These are phyloP conservation scores for Malus sieversii DNA, from an alignment of 306 rosid species.

Conservation along the genomic window DNA sequence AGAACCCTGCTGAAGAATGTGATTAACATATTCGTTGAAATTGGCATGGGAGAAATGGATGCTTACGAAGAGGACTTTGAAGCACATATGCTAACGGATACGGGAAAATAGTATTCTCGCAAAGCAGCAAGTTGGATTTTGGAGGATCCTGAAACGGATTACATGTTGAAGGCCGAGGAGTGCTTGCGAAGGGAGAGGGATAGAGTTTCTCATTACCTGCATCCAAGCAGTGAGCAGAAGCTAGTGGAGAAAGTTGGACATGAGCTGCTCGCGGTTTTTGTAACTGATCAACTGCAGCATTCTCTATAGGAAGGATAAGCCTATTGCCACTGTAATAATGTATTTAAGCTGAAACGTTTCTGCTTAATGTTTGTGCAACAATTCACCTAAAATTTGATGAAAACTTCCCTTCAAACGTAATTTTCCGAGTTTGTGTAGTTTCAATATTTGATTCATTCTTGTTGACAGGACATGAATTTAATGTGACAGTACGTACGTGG, in stretches of 20 bases:
- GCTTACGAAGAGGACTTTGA: slow-evolving; percentile 49
- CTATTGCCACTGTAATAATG: too few species aligned
- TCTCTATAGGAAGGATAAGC: too few species aligned
- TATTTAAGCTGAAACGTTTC: too few species aligned
- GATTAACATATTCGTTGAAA: slow-evolving; percentile 49
- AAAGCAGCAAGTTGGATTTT: slow-evolving; percentile 54
- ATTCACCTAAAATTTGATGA: too few species aligned
- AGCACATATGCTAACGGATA: slow-evolving; percentile 41
- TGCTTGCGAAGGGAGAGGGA: slow-evolving; percentile 27
- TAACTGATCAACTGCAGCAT: neutral
- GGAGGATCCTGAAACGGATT: slow-evolving; percentile 51
- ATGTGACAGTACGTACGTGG: too few species aligned
- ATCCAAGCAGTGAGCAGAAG: slow-evolving; percentile 22
- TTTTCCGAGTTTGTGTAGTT: too few species aligned
- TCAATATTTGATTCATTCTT: too few species aligned
- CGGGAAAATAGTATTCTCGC: slow-evolving; percentile 40
- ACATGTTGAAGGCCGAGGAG: slow-evolving; percentile 42
- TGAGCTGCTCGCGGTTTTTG: slow-evolving; percentile 23
- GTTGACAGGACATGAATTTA: too few species aligned
- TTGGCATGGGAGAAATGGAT: slow-evolving; percentile 48
- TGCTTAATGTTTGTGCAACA: too few species aligned
- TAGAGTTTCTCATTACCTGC: slow-evolving; percentile 23
- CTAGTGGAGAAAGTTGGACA: slow-evolving; percentile 43
- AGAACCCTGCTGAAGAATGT: slow-evolving; percentile 43
- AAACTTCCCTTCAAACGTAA: too few species aligned